Base-by-base conservation (phyloP, 805 yeast genomes). In the Yarrowia deformans region DNA sequence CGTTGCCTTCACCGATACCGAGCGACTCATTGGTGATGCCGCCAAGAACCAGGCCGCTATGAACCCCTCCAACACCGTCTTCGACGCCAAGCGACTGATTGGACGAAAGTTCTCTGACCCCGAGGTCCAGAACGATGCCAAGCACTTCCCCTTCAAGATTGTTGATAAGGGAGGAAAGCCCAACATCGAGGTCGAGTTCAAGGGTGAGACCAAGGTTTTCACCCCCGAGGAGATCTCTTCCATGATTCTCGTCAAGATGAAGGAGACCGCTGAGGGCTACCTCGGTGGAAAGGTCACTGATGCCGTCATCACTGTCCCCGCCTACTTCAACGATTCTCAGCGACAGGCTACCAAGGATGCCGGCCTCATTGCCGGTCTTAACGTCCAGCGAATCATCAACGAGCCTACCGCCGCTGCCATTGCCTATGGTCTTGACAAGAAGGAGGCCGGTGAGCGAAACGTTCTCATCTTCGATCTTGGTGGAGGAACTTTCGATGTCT, bases 361-460 rank as follows among this genome's bases (percentile, higher is more conserved):
- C 72, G 98, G 97, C 85, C 84, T 90, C 75, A 93, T 93, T 86
- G 96, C 97, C 70, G 98, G 98, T 78, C 85, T 93, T 80, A 93
- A 93, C 81, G 97, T 93, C 72, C 85, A 91, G 81, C 89, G 98
- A 84, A 93, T 93, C 80, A 93, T 93, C 78, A 93, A 93, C 83
- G 98, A 93, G 85, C 97, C 98, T 77, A 92, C 98, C 75, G 98
- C 98, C 73, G 98, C 98, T 79, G 98, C 98, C 76, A 92, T 93
- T 84, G 98, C 98, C 80, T 93, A 93, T 88, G 98, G 98, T 87
- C 87, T 93, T 76, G 83, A 81, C 77, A 81, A 80, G 79, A 79
- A 80, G 80, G 85, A 90, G 74, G 88, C 87, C 72, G 86, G 86
- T 74, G 97, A 93, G 84, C 89, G 89, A 82, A 91, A 92, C 82